Percentiles rank a stretch among this genome's conserved stretches.
phyloP scores from a whole-genome alignment of 148 eudicot genomes.

The Mesembryanthemum crystallinum region DNA sequence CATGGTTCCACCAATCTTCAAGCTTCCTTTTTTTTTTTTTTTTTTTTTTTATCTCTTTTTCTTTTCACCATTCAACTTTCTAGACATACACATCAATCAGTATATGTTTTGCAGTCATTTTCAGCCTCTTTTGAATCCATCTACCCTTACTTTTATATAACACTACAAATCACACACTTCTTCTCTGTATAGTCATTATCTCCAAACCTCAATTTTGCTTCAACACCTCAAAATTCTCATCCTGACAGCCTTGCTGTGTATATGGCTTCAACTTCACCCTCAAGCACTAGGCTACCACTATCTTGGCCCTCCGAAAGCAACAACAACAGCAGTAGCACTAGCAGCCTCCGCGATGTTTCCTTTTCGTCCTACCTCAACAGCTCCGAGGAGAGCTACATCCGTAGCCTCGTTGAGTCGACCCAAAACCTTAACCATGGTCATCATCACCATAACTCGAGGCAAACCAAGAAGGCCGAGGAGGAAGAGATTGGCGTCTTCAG shows the following conservation, averaged over 20 bases:
- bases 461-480: constrained; percentile 35
- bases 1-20: constrained; percentile 4
- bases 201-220: constrained; percentile 1
- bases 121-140: constrained; percentile 25
- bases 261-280: constrained; percentile 37
- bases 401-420: constrained; percentile 28
- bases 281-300: constrained; percentile 27
- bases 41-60: too few relatives aligned
- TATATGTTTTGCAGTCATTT: constrained; percentile 18
- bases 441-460: too few relatives aligned
- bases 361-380: constrained; percentile 52
- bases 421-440: constrained; percentile 15
- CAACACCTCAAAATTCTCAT: constrained; percentile 14
- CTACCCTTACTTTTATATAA: constrained; percentile 1
- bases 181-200: constrained; percentile 21
- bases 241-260: neutral
- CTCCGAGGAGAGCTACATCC: constrained; percentile 38
- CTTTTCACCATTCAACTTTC: neutral
- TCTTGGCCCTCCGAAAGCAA: constrained; percentile 29
- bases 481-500: constrained; percentile 64
- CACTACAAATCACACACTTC: constrained; percentile 11
- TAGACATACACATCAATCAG: constrained; percentile 8
- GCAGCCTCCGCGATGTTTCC: constrained; percentile 41
- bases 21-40: neutral
- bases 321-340: neutral